Percentiles rank a stretch among this genome's conserved stretches.
Conservation (phyloP, 371 early-diverging fungal genomes). For the Batkoa obscura region DNA sequence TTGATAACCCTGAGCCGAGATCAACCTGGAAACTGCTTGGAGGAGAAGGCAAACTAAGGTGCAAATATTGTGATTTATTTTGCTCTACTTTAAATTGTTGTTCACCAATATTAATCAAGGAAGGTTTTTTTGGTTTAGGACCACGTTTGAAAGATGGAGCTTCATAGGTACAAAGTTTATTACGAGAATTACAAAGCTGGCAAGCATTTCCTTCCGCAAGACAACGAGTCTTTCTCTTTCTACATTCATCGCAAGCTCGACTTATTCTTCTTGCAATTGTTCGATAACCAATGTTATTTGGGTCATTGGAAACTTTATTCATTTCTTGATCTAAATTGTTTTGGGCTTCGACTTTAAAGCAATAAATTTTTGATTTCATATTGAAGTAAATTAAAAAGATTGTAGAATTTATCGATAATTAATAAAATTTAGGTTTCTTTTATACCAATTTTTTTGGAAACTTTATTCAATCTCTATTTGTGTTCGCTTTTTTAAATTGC, state of each 20-base stretch:
- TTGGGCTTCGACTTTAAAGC: too few relatives aligned
- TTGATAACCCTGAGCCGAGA: background rate
- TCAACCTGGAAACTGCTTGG: background rate
- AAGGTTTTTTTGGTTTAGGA: constrained; percentile 2
- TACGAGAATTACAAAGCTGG: background rate
- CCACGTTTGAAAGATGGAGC: background rate
- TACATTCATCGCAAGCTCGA: constrained; percentile 5
- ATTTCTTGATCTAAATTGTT: too few relatives aligned
- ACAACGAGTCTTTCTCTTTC: constrained; percentile 2
- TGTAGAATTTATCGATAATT: too few relatives aligned
- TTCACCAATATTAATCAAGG: background rate
- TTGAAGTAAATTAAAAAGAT: too few relatives aligned
- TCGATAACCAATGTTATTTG: too few relatives aligned
- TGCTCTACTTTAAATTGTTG: background rate
- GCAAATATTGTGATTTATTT: background rate
- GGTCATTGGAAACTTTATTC: too few relatives aligned
- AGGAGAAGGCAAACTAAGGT: background rate
- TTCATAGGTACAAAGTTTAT: background rate
- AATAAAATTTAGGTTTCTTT: too few relatives aligned
- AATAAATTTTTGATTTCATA: too few relatives aligned
- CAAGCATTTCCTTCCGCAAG: background rate
- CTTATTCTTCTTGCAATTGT: background rate
- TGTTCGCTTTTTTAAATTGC: too few relatives aligned
- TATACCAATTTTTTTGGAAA: too few relatives aligned
- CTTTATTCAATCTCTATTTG: too few relatives aligned